These are phyloP conservation scores for Phytophthora constricta DNA, from an alignment of 352 stramenopile species.

Conservation along the genomic window DNA sequence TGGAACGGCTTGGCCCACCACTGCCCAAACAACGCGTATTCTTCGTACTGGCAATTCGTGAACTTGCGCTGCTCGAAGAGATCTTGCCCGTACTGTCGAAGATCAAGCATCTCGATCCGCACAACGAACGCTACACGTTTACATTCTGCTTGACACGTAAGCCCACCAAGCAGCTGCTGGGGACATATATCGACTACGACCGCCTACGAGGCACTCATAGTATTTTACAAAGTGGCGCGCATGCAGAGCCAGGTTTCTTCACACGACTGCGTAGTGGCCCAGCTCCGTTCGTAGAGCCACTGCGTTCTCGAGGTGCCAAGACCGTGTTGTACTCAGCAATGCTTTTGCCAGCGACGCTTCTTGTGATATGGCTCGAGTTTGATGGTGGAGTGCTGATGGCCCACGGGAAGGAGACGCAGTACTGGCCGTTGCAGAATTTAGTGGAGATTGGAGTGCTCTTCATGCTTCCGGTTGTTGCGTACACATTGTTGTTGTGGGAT, in stretches of 20 bases:
- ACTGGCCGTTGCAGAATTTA: conserved; percentile 58
- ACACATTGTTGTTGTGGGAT: conserved; percentile 31
- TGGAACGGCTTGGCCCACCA: conserved; percentile 10
- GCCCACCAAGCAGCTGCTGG: conserved; percentile 26
- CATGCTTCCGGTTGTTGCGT: conserved; percentile 36
- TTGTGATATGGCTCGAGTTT: conserved; percentile 49
- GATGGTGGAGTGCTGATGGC: conserved; percentile 41
- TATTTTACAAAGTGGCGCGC: not conserved
- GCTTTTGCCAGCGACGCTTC: conserved; percentile 25
- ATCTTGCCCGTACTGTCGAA: conserved; percentile 42
- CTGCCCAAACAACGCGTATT: conserved; percentile 37
- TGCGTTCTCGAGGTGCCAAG: conserved; percentile 35
- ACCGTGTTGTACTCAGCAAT: conserved; percentile 38
- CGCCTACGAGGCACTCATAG: conserved; percentile 22
- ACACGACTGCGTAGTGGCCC: conserved; percentile 7
- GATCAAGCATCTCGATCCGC: conserved; percentile 38
- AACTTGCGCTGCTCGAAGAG: conserved; percentile 49
- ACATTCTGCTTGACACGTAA: conserved; percentile 42
- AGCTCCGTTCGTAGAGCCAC: conserved; percentile 42
- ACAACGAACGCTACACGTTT: conserved; percentile 24
- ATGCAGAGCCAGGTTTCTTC: not conserved
- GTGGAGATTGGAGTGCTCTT: conserved; percentile 51
- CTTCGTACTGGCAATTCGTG: conserved; percentile 51
- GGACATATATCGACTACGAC: conserved; percentile 36
- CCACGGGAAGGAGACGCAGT: conserved; percentile 41